Percentiles rank a stretch among this genome's conserved stretches.
Evolutionary conservation across 805 yeast species (phyloP).

Genomic region (Candida vaughaniae): DNA sequence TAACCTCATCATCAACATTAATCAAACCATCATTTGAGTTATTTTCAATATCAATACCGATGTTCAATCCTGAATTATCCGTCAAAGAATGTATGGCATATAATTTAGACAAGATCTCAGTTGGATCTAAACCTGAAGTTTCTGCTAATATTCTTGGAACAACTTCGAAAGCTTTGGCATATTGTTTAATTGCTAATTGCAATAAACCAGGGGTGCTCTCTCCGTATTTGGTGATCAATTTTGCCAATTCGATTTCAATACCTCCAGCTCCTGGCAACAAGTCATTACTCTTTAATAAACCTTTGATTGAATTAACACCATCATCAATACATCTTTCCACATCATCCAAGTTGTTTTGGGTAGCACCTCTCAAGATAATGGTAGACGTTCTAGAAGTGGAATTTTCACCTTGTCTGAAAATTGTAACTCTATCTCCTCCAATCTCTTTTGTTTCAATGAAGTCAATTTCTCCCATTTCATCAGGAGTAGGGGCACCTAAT

Average conservation of each 20-base stretch:
- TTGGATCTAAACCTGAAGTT: slow-evolving; percentile 88
- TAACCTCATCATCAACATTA: slow-evolving; percentile 66
- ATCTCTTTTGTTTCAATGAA: slow-evolving; percentile 88
- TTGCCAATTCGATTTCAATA: slow-evolving; percentile 82
- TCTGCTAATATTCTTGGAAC: slow-evolving; percentile 91
- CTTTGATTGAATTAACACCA: slow-evolving; percentile 90
- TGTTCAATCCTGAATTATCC: slow-evolving; percentile 28
- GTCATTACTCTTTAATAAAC: slow-evolving; percentile 74
- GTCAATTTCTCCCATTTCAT: slow-evolving; percentile 88
- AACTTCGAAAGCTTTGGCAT: slow-evolving; percentile 92
- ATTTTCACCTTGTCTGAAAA: slow-evolving; percentile 71
- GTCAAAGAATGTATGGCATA: slow-evolving; percentile 79
- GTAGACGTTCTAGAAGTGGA: slow-evolving; percentile 81
- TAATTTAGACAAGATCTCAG: slow-evolving; percentile 83
- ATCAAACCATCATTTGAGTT: slow-evolving; percentile 58
- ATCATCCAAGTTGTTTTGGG: slow-evolving; percentile 90
- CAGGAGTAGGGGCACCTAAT: slow-evolving; percentile 92
- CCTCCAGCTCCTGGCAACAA: slow-evolving; percentile 97
- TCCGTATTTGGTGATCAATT: slow-evolving; percentile 77
- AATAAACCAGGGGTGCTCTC: slow-evolving; percentile 91
- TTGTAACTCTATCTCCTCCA: slow-evolving; percentile 96
- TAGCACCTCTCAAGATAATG: slow-evolving; percentile 92
- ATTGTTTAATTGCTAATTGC: slow-evolving; percentile 91
- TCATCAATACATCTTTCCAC: slow-evolving; percentile 97
- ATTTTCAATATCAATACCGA: slow-evolving; percentile 77